phyloP scores from a whole-genome alignment of 306 rosid genomes.

The Arachis stenosperma region DNA sequence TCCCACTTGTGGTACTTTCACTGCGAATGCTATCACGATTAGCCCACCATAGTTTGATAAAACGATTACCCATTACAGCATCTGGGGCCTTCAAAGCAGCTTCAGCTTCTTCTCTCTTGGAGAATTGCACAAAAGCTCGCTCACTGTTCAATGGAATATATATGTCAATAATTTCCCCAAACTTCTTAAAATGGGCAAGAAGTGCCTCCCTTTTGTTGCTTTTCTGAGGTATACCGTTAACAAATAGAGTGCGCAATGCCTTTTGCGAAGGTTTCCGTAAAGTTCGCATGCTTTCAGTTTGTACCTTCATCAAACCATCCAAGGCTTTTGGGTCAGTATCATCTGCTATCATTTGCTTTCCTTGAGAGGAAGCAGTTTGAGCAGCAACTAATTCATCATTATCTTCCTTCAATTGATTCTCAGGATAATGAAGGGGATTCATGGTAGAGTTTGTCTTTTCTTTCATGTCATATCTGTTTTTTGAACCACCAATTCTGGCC shows the following conservation, averaged over 20 bases:
- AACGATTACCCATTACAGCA: slow-evolving; percentile 99
- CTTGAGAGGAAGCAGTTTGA: slow-evolving; percentile 59
- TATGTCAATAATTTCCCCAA: slow-evolving; percentile 89
- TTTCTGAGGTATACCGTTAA: slow-evolving; percentile 81
- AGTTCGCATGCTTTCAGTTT: slow-evolving; percentile 54
- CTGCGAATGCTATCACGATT: slow-evolving; percentile 93
- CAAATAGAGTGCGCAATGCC: slow-evolving; percentile 90
- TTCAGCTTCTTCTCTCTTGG: slow-evolving; percentile 98
- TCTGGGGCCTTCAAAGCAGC: slow-evolving; percentile 95
- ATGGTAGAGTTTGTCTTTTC: slow-evolving; percentile 59
- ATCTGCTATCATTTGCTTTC: slow-evolving; percentile 60
- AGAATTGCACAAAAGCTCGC: slow-evolving; percentile 96
- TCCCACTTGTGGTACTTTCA: slow-evolving; percentile 55
- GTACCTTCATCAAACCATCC: slow-evolving; percentile 59
- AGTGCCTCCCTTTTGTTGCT: slow-evolving; percentile 79
- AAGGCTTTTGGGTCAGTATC: slow-evolving; percentile 57
- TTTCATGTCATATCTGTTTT: slow-evolving; percentile 63
- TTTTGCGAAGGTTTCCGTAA: slow-evolving; percentile 79
- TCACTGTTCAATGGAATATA: slow-evolving; percentile 82
- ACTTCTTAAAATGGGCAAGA: slow-evolving; percentile 88
- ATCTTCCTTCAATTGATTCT: slow-evolving; percentile 66
- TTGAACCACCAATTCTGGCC: slow-evolving; percentile 88
- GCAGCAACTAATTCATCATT: slow-evolving; percentile 52
- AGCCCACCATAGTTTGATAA: slow-evolving; percentile 98
- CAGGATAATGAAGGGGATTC: slow-evolving; percentile 59